phyloP scores from a whole-genome alignment of 2,329 filamentous ascomycete species.

The Stromatinia cepivora region DNA sequence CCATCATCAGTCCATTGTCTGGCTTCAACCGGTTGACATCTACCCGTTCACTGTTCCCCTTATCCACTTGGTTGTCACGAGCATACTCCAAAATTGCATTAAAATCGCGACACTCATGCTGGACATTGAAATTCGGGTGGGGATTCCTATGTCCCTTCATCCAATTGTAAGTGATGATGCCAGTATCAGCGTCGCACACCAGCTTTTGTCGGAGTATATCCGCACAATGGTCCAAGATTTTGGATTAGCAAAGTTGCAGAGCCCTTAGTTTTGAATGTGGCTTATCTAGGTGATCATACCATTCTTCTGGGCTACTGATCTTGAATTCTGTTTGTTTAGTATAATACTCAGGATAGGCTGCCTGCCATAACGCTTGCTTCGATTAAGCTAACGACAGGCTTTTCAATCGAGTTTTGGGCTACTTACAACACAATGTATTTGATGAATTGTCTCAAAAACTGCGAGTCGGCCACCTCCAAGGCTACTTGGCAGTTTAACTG shows the following conservation, averaged over 20 bases:
- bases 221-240: neutral
- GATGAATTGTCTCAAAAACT: slow-evolving; percentile 1
- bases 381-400: neutral
- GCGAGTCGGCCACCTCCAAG: neutral
- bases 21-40: too few species aligned
- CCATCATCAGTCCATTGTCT: too few species aligned
- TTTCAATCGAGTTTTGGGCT: neutral
- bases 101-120: neutral
- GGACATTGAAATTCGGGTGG: neutral
- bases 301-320: neutral
- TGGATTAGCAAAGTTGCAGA: neutral
- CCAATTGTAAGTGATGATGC: neutral
- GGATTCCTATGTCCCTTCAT: neutral
- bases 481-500: neutral
- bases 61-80: neutral
- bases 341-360: slow-evolving; percentile 6
- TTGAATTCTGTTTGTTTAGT: neutral
- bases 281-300: slow-evolving; percentile 1
- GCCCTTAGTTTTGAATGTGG: neutral
- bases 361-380: neutral
- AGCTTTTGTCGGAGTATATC: neutral
- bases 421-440: slow-evolving; percentile 17
- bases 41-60: neutral
- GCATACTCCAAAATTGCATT: neutral
- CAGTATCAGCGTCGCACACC: slow-evolving; percentile 1